Base-by-base conservation (phyloP, 2,329 filamentous ascomycete genomes). In the Colletotrichum phormii region DNA sequence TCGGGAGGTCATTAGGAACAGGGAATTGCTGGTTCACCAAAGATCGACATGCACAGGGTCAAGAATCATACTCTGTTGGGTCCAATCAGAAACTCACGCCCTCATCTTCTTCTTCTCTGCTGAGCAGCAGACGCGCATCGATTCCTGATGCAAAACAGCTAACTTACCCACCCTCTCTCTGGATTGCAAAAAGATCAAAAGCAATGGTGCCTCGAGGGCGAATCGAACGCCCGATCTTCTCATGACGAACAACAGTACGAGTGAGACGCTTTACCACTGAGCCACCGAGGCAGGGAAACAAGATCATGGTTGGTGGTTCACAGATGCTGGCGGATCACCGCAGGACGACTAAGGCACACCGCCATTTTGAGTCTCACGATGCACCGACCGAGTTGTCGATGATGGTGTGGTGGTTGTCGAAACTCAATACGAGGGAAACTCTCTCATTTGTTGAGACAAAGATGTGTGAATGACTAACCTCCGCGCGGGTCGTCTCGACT, bases 181-280 rank as follows among this genome's bases (percentile, higher is more conserved):
- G 5, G 7, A 5, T 13, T 18, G 18, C 15, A 49, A 5, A 66
- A 58, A 9, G 4, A 3, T 2, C 37, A 59, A 64, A 64, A 53
- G 9, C 8, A 18, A 29, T 37, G 7, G 22, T 68, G 69, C 69
- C 69, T 72, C 69, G 64, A 72, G 64, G 68, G 69, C 69, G 69
- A 72, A 72, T 72, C 69, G 68, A 71, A 71, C 63, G 67, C 63
- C 67, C 67, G 62, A 67, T 71, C 67, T 67, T 71, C 67, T 71
- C 69, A 67, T 72, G 42, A 22, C 18, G 42, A 18, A 49, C 18
- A 11, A 11, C 18, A 49, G 42, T 72, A 72, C 69, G 60, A 72
- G 65, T 64, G 65, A 69, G 70, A 69, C 65, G 65, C 65, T 69
- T 69, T 72, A 64, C 65, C 70, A 72, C 65, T 60, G 70, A 69